phyloP scores from a whole-genome alignment of 2,329 filamentous ascomycete species.

The Cytospora leucostoma region DNA sequence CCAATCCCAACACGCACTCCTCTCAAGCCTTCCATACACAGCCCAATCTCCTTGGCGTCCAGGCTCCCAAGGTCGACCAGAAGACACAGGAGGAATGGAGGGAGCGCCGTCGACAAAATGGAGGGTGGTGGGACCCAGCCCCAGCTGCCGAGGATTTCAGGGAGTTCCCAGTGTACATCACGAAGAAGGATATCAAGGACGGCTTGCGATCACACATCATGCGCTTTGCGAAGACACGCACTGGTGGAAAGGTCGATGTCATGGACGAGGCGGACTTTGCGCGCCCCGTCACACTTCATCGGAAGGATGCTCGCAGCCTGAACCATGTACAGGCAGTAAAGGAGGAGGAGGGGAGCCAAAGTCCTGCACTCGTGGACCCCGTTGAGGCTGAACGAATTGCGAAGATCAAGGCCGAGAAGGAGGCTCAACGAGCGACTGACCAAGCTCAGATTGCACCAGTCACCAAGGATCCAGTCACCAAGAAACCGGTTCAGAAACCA shows the following conservation, averaged over 20 bases:
- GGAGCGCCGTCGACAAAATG: slow-evolving; percentile 48
- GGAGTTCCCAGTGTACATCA: slow-evolving; percentile 73
- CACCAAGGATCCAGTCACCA: slow-evolving; percentile 54
- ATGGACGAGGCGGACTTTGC: slow-evolving; percentile 76
- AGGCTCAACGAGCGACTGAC: slow-evolving; percentile 83
- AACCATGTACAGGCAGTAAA: slow-evolving; percentile 65
- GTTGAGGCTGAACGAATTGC: slow-evolving; percentile 66
- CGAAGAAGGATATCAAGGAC: slow-evolving; percentile 77
- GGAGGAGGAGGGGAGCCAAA: slow-evolving; percentile 55
- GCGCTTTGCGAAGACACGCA: slow-evolving; percentile 67
- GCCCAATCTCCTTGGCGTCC: slow-evolving; percentile 29
- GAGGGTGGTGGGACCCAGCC: slow-evolving; percentile 60
- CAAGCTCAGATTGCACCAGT: slow-evolving; percentile 91
- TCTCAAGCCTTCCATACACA: slow-evolving; percentile 24
- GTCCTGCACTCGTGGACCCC: slow-evolving; percentile 49
- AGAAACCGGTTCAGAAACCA: slow-evolving; percentile 59
- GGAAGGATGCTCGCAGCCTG: slow-evolving; percentile 77
- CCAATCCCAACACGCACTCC: slow-evolving; percentile 32
- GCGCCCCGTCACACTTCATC: slow-evolving; percentile 83
- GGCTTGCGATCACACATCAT: slow-evolving; percentile 86
- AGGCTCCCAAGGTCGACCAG: slow-evolving; percentile 31
- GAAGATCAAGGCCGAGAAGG: slow-evolving; percentile 74
- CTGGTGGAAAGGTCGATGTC: slow-evolving; percentile 61
- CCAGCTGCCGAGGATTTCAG: slow-evolving; percentile 49
- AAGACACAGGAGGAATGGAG: slow-evolving; percentile 41